Evolutionary conservation across 441 rosid genomes (phyloP).

Genomic region (Populus hybrid): DNA sequence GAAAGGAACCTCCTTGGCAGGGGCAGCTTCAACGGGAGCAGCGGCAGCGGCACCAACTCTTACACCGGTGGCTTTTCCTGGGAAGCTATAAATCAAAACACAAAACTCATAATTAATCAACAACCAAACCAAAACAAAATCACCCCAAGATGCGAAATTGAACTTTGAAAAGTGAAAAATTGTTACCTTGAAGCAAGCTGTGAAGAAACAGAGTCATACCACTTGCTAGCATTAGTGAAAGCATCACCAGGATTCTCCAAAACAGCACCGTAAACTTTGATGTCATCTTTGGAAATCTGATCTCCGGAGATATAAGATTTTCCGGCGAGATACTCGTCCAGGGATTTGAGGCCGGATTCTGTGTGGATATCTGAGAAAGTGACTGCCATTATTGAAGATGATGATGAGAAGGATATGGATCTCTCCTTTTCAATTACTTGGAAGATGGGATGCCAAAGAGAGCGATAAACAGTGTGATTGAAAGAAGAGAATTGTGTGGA

Average conservation of each 20-base stretch:
- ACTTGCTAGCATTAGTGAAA: slow-evolving; percentile 70
- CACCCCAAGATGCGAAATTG: not conserved
- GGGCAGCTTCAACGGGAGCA: slow-evolving; percentile 28
- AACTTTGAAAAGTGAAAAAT: not conserved
- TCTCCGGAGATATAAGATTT: slow-evolving; percentile 67
- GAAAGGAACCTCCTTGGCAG: slow-evolving; percentile 26
- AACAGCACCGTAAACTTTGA: slow-evolving; percentile 82
- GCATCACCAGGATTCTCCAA: slow-evolving; percentile 51
- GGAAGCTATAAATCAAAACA: slow-evolving; percentile 45
- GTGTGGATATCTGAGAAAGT: slow-evolving; percentile 56
- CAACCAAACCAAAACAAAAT: not conserved
- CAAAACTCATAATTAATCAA: not conserved
- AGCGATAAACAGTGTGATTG: not conserved
- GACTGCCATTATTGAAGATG: slow-evolving; percentile 44
- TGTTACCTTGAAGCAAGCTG: slow-evolving; percentile 66
- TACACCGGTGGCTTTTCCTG: slow-evolving; percentile 84
- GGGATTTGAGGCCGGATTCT: slow-evolving; percentile 72
- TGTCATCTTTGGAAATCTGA: slow-evolving; percentile 62
- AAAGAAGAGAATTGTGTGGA: not conserved
- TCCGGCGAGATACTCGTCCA: slow-evolving; percentile 67
- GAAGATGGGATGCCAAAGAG: not conserved
- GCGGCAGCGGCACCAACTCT: slow-evolving; percentile 46
- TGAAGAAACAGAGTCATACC: slow-evolving; percentile 66
- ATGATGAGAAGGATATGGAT: not conserved
- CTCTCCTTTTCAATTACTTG: not conserved